Percentiles rank a stretch among this genome's conserved stretches.
phyloP scores from a whole-genome alignment of 306 rosid genomes.

The Pyrus betulifolia region DNA sequence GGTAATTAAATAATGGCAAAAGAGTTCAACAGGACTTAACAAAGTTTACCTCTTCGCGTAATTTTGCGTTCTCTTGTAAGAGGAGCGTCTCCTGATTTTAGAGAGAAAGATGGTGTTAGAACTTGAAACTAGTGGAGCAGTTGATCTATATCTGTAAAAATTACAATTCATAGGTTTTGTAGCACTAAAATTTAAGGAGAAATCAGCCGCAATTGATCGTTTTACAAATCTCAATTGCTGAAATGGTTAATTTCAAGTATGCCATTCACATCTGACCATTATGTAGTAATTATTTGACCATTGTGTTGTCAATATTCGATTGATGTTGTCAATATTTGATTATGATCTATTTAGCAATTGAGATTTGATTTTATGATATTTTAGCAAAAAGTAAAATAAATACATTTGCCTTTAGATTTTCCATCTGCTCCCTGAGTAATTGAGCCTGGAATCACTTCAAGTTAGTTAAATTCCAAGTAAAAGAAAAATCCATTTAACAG shows the following conservation, averaged over 20 bases:
- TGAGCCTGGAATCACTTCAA: slow-evolving; percentile 30
- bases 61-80: slow-evolving; percentile 31
- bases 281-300: too few species aligned
- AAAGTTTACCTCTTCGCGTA: slow-evolving; percentile 33
- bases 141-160: not conserved
- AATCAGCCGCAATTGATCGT: not conserved
- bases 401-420: slow-evolving; percentile 40
- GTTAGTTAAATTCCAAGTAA: not conserved
- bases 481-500: not conserved
- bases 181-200: too few species aligned
- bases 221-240: not conserved
- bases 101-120: not conserved
- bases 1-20: not conserved
- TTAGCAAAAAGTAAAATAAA: not conserved
- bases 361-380: too few species aligned
- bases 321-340: too few species aligned
- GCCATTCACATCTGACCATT: too few species aligned
- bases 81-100: slow-evolving; percentile 43
- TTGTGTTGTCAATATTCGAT: too few species aligned
- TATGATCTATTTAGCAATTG: too few species aligned
- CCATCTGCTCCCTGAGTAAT: slow-evolving; percentile 23
- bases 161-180: too few species aligned
- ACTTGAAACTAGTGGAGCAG: not conserved
- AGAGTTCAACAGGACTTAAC: not conserved
- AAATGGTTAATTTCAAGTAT: too few species aligned